Evolutionary conservation across 2,329 filamentous ascomycete genomes (phyloP), one percentile per base, ranked within the genome.

Genomic region (Hypoxylon sp.): DNA sequence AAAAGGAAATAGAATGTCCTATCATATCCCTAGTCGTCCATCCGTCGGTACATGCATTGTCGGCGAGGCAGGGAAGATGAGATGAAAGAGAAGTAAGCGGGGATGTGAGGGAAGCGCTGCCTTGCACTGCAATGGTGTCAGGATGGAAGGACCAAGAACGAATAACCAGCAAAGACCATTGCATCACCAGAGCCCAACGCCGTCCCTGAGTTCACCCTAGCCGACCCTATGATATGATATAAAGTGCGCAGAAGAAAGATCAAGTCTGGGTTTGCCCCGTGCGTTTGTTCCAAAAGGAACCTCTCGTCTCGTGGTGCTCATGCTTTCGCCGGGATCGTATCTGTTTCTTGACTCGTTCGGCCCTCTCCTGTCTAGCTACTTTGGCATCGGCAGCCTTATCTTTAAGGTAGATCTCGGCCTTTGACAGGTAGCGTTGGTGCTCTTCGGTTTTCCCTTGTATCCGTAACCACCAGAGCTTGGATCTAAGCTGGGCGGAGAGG

Each of bases 381-480:
- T 80, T 76, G 27, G 76, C 75, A 58, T 73, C 75, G 29, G 75
- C 72, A 17, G 77, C 70, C 72, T 81, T 82, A 62, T 79, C 76
- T 19, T 79, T 77, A 56, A 85, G 69, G 65, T 82, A 83, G 0
- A 71, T 68, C 54, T 80, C 80, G 8, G 87, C 87, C 69, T 86
- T 86, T 56, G 75, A 77, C 61, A 81, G 72, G 67, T 88, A 88
- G 2, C 78, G 79, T 2, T 79, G 75, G 56, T 83, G 79, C 71
- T 87, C 84, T 15, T 83, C 80, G 2, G 73, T 76, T 71, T 83
- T 85, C 19, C 86, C 85, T 55, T 82, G 85, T 32, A 87, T 54
- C 75, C 83, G 85, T 54, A 90, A 78, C 86, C 87, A 89, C 79
- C 84, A 82, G 32, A 89, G 80, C 75, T 84, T 87, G 13, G 88